Evolutionary conservation across 495 filamentous ascomycete species (phyloP), one percentile per base, ranked within the genome.

Genomic region (Talaromyces thailandensis): DNA sequence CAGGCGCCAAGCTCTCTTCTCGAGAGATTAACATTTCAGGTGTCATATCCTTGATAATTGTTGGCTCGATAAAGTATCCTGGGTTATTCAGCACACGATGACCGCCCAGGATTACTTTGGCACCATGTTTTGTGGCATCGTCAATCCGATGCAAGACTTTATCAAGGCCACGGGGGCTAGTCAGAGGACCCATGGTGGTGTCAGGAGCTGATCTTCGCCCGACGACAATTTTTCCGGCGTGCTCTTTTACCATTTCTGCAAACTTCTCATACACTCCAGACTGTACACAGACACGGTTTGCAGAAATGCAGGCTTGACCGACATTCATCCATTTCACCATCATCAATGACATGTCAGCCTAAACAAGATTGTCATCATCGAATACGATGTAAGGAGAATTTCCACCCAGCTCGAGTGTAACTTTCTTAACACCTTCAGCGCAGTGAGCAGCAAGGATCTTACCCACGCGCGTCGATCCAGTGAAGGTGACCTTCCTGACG

Each of bases 41-140:
- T 50, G 79, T 86, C 64, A 86, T 84, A 3, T 80, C 80, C 0
- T 79, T 79, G 65, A 91, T 78, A 64, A 91, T 81, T 0, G 88
- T 90, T 0, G 88, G 88, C 69, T 85, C 81, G 70, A 89, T 88
- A 79, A 90, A 91, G 65, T 88, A 90, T 2, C 87, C 88, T 1
- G 57, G 25, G 23, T 73, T 73, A 4, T 73, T 73, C 1, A 65
- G 63, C 6, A 83, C 64, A 31, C 77, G 75, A 0, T 81, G 81
- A 1, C 86, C 87, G 25, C 86, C 84, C 31, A 86, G 69, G 2
- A 90, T 68, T 11, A 84, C 67, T 18, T 80, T 76, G 25, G 82
- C 88, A 4, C 88, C 88, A 24, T 80, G 75, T 56, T 74, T 75
- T 56, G 76, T 76, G 32, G 88, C 88, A 69, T 91, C 86, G 35